phyloP scores from a whole-genome alignment of 208 protist genomes.

The Strigomonas culicis region DNA sequence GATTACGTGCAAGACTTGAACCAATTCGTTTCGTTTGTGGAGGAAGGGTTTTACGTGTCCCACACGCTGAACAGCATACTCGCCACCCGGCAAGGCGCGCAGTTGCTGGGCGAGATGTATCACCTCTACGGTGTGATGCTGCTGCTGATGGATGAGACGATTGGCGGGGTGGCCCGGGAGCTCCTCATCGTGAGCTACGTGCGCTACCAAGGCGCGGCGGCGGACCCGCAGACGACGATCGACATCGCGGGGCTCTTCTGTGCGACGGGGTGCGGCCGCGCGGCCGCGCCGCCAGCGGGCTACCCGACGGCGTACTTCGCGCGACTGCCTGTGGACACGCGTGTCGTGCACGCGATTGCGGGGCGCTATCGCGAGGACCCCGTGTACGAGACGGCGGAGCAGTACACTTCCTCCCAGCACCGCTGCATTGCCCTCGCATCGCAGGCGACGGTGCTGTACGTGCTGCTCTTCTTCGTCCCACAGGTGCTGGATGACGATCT shows the following conservation, averaged over 20 bases:
- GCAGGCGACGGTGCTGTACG: conserved; percentile 95
- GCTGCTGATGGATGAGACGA: conserved; percentile 91
- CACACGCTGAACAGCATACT: conserved; percentile 93
- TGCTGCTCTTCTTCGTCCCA: conserved; percentile 97
- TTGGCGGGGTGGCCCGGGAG: conserved; percentile 94
- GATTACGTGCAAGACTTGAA: conserved; percentile 94
- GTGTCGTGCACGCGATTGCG: conserved; percentile 89
- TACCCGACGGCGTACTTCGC: conserved; percentile 95
- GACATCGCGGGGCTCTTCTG: conserved; percentile 95
- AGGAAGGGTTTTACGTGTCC: conserved; percentile 85
- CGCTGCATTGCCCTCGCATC: conserved; percentile 88
- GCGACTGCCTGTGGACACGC: conserved; percentile 60
- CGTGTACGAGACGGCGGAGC: conserved; percentile 92
- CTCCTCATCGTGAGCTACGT: conserved; percentile 96
- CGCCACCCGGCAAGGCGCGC: conserved; percentile 93
- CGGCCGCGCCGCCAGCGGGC: conserved; percentile 18
- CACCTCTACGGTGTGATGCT: conserved; percentile 97
- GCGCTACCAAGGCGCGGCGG: conserved; percentile 90
- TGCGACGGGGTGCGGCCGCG: conserved; percentile 78
- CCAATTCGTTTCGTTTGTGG: conserved; percentile 89
- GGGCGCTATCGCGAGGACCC: conserved; percentile 94
- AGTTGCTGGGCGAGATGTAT: conserved; percentile 93
- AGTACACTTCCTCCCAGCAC: conserved; percentile 95
- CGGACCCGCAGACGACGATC: conserved; percentile 81
- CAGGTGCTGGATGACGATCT: conserved; percentile 87